Base-by-base conservation (phyloP, 163 green algal species). In the Prototheca wickerhamii region DNA sequence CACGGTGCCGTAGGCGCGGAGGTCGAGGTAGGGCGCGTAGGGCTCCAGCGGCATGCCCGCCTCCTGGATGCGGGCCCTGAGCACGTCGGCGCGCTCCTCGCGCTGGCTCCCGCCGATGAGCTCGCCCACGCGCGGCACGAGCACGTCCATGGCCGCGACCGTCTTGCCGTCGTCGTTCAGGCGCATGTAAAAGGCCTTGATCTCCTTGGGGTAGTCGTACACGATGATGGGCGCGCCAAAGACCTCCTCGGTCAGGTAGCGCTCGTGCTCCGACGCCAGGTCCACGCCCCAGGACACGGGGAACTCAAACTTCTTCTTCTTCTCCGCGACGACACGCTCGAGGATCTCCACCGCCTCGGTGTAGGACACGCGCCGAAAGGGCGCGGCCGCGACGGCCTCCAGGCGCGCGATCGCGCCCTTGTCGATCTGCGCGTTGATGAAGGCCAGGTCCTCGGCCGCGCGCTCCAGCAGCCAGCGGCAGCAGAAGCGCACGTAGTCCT, bases 171-270 rank as follows among this genome's bases (percentile, higher is more conserved):
- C 90, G 49, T 93, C 86, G 76, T 96, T 96, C 29, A 87, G 72
- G 32, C 88, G 76, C 90, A 96, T 96, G 83, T 96, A 96, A 65
- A 96, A 96, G 3, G 90, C 83, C 84, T 98, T 98, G 85, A 98
- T 98, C 25, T 87, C 91, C 64, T 90, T 86, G 55, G 88, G 88
- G 80, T 96, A 97, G 86, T 98, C 88, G 82, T 94, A 95, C 61
- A 98, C 89, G 58, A 97, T 95, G 31, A 95, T 76, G 15, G 94
- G 94, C 73, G 87, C 78, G 75, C 93, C 87, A 81, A 93, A 98
- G 26, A 95, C 79, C 67, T 89, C 81, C 83, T 96, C 90, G 2
- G 84, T 87, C 37, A 98, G 75, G 74, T 92, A 98, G 25, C 93
- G 85, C 82, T 99, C 94, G 70, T 98, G 93, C 82, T 99, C 94